These are phyloP conservation scores for Bipolaris bicolor DNA, from an alignment of 2,329 filamentous ascomycete genomes.

Conservation along the genomic window DNA sequence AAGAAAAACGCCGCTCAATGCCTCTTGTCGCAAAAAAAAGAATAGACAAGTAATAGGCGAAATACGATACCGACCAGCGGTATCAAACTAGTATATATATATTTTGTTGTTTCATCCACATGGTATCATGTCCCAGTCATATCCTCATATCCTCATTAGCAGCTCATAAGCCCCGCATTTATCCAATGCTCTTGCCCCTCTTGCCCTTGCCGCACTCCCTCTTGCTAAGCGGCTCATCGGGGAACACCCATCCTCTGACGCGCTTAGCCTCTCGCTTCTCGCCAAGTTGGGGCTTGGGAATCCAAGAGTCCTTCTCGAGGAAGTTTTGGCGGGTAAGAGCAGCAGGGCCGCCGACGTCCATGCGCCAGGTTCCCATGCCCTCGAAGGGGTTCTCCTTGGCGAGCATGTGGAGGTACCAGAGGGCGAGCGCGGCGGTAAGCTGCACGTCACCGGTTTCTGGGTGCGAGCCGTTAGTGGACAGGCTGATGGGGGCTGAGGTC, in stretches of 20 bases:
- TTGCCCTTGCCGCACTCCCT: constrained; percentile 62
- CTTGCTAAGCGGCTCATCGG: constrained; percentile 73
- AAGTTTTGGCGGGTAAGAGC: constrained; percentile 75
- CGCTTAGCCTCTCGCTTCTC: constrained; percentile 81
- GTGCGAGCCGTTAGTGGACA: constrained; percentile 51
- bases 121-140: constrained; percentile 1
- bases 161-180: background rate
- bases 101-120: background rate
- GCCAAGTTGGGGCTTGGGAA: constrained; percentile 71
- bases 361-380: constrained; percentile 68
- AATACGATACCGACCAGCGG: constrained; percentile 12
- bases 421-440: constrained; percentile 73
- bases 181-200: constrained; percentile 36
- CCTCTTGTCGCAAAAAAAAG: background rate
- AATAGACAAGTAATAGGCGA: background rate
- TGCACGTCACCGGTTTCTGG: constrained; percentile 52
- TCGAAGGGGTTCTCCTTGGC: constrained; percentile 66
- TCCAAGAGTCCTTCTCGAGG: constrained; percentile 74
- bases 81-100: background rate
- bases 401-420: constrained; percentile 79
- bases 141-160: background rate
- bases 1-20: constrained; percentile 8
- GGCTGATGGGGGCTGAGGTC: constrained; percentile 64
- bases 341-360: constrained; percentile 76
- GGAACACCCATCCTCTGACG: constrained; percentile 74